Evolutionary conservation across 164 flowering plant species (phyloP), one percentile per base, ranked within the genome.

Genomic region (Chloranthus sessilifolius): DNA sequence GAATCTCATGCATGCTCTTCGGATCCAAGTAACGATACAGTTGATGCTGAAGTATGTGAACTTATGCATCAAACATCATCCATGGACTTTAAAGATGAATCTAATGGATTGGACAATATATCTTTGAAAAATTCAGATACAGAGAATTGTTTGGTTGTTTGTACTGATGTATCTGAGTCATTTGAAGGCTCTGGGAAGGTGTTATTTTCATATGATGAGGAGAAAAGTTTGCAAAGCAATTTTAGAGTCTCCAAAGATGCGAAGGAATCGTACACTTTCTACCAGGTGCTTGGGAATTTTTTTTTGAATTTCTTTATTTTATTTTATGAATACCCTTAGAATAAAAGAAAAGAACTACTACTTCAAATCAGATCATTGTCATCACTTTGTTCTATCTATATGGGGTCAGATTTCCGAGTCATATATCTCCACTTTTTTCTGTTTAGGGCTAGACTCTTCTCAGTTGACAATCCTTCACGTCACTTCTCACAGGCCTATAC

Each of bases 181-280:
- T 24, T 55, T n/a, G 82, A 65, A 50, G 66, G 20, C 34, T 55
- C 58, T 43, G 71, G 60, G 4, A 38, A 24, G 8, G 6, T 35
- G 24, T 49, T 66, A 16, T 71, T 76, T 37, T 69, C 83, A 25
- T 61, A 28, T 58, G 74, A 68, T 23, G 83, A 73, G 36, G 68
- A 39, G 41, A 81, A 71, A 50, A 31, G 29, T 55, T 20, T 54
- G 3, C 74, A 56, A 15, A 31, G 52, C 46, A 59, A 43, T 43
- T 43, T 60, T 27, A 53, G 36, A 63, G 76, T 52, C 22, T 48
- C 52, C 21, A 49, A 40, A 43, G 75, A 69, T 24, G 37, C 29
- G 16, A 75, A 70, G 59, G 78, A 78, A 17, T 69, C 75, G 1
- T 92, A 92, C 74, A 74, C 70, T 50, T 92, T 92, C 64, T 92